Evolutionary conservation across 331 rosid genomes (phyloP).

Genomic region (Quercus tomentella): DNA sequence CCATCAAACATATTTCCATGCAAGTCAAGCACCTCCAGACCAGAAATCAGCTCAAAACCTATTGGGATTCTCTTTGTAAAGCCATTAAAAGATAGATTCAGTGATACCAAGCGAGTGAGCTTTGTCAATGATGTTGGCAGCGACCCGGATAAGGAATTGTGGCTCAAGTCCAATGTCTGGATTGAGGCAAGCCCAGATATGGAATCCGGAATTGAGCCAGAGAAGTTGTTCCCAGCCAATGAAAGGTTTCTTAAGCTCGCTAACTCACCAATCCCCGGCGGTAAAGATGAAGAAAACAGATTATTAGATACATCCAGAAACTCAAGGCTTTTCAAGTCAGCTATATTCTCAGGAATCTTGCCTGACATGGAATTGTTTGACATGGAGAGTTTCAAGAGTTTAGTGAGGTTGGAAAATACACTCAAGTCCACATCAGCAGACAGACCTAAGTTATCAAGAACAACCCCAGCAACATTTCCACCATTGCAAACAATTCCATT

Average conservation of each 20-base stretch:
- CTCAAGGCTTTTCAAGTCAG: conserved; percentile 62
- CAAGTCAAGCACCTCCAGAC: conserved; percentile 74
- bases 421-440: conserved; percentile 80
- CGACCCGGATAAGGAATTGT: conserved; percentile 61
- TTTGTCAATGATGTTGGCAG: conserved; percentile 58
- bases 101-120: conserved; percentile 52
- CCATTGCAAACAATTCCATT: conserved; percentile 88
- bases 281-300: conserved; percentile 63
- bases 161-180: conserved; percentile 78
- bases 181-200: conserved; percentile 63
- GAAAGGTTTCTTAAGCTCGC: conserved; percentile 67
- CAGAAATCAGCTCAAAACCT: conserved; percentile 64
- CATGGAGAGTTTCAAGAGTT: conserved; percentile 80
- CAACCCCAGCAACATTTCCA: conserved; percentile 94
- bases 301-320: conserved; percentile 82
- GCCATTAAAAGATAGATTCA: conserved; percentile 72
- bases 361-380: conserved; percentile 78
- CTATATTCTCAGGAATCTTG: conserved; percentile 55
- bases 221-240: conserved; percentile 81
- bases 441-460: conserved; percentile 74
- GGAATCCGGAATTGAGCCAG: conserved; percentile 67
- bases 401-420: conserved; percentile 72
- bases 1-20: conserved; percentile 86
- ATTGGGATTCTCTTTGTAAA: conserved; percentile 67
- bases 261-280: conserved; percentile 53